Evolutionary conservation across 148 eudicot genomes (phyloP).

Genomic region (Selenicereus undatus): DNA sequence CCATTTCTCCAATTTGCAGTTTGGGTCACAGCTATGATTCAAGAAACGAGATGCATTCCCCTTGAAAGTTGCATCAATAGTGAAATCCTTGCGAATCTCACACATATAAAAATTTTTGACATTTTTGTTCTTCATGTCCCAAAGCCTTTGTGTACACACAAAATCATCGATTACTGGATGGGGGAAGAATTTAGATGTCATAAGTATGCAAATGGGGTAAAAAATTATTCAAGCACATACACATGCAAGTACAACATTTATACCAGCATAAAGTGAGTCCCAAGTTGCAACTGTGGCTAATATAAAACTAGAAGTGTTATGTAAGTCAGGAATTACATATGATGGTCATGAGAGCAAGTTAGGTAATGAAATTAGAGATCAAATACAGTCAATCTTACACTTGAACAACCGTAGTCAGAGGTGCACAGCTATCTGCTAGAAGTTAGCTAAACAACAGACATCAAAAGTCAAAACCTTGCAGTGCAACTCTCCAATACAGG

Average conservation of each 20-base stretch:
- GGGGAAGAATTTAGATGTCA: background rate
- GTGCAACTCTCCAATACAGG: background rate
- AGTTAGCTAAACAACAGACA: background rate
- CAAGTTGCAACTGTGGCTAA: background rate
- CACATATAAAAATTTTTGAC: constrained; percentile 83
- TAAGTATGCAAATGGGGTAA: background rate
- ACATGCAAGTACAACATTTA: background rate
- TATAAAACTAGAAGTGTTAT: background rate
- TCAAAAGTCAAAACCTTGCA: background rate
- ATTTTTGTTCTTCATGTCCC: constrained; percentile 86
- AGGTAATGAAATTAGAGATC: background rate
- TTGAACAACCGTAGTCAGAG: background rate
- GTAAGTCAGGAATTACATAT: background rate
- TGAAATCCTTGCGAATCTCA: constrained; percentile 83
- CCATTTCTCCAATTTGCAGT: constrained; percentile 97
- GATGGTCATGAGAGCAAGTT: background rate
- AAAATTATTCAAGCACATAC: background rate
- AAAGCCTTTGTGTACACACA: constrained; percentile 79
- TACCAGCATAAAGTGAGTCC: background rate
- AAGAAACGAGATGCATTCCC: constrained; percentile 88
- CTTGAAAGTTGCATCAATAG: constrained; percentile 92
- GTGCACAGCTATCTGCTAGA: background rate
- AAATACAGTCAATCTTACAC: background rate
- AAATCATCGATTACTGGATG: constrained; percentile 79
- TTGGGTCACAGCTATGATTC: constrained; percentile 95